Evolutionary conservation across 805 yeast genomes (phyloP).

Genomic region (Saccharomycopsis vini): DNA sequence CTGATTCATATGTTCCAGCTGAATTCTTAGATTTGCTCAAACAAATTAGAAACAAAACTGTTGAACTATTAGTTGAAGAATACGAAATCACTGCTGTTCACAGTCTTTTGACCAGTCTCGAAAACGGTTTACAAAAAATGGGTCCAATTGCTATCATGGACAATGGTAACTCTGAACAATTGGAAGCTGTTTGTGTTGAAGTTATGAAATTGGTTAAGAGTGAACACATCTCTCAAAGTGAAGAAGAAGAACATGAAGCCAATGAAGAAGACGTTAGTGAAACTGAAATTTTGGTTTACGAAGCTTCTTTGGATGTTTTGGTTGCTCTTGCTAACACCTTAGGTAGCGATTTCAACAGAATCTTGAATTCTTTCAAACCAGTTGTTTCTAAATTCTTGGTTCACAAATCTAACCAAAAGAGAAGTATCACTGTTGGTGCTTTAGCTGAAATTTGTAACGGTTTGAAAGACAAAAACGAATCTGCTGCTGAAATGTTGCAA

Average conservation of each 20-base stretch:
- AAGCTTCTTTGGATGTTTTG: constrained; percentile 78
- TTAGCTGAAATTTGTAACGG: constrained; percentile 83
- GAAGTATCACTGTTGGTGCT: constrained; percentile 81
- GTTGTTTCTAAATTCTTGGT: constrained; percentile 47
- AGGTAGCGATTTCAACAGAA: constrained; percentile 65
- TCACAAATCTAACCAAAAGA: constrained; percentile 60
- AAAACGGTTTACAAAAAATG: constrained; percentile 55
- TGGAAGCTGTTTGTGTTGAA: constrained; percentile 64
- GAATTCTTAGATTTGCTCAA: constrained; percentile 50
- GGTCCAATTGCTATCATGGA: constrained; percentile 71
- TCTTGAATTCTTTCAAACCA: constrained; percentile 66
- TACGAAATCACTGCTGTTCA: constrained; percentile 78
- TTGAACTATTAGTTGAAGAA: constrained; percentile 62
- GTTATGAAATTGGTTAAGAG: constrained; percentile 68
- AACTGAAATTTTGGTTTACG: constrained; percentile 63
- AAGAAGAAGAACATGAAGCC: constrained; percentile 51
- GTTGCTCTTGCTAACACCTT: constrained; percentile 69
- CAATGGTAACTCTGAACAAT: constrained; percentile 42
- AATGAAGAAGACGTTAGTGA: constrained; percentile 50
- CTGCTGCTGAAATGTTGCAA: constrained; percentile 59
- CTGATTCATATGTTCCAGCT: constrained; percentile 49
- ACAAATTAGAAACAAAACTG: constrained; percentile 58
- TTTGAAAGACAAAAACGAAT: constrained; percentile 57
- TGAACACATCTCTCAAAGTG: constrained; percentile 81
- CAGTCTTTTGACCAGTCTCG: constrained; percentile 62